Base-by-base conservation (phyloP, 1,284 basidiomycete genomes). In the Cryptococcus sp. region DNA sequence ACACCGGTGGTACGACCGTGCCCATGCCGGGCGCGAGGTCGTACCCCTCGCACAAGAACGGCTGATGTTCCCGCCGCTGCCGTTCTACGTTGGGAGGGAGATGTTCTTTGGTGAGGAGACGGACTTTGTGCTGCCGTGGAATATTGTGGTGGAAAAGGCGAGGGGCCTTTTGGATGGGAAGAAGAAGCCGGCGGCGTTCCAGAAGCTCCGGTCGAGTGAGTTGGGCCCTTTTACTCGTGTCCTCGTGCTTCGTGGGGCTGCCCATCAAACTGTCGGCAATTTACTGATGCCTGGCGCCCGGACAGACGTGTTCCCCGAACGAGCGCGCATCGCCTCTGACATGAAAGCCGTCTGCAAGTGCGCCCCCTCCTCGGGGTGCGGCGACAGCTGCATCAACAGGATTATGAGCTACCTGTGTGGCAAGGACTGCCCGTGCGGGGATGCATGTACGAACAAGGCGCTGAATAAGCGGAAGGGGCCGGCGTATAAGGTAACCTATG, bases 391-490 rank as follows among this genome's bases (percentile, higher is more conserved):
- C 64, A 74, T 79, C 59, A 80, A 80, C 60, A 65, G 78, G 61
- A 64, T 77, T 46, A 79, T 79, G 78, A 74, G 75, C 61, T 79
- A 78, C 57, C 68, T 78, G 23, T 81, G 79, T 63, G 77, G 78
- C 0, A 76, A 75, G 52, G 67, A 73, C 11, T 81, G 79, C 55
- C 78, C 77, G 0, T 74, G 71, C 42, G 77, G 77, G 0, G 76
- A 77, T 2, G 52, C 55, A 8, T 74, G 75, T 59, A 64, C 66
- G 38, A 74, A 77, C 62, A 66, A 68, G 55, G 61, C 67, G 51
- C 61, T 77, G 51, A 51, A 68, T 52, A 67, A 69, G 59, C 59
- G 77, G 35, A 65, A 63, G 54, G 57, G 53, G 24, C 71, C 73
- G 24, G 47, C 55, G 8, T 67, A 67, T 40, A 71, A 73, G 53